Conservation (phyloP, 345 rosid species). For the Eucalyptus pauciflora region DNA sequence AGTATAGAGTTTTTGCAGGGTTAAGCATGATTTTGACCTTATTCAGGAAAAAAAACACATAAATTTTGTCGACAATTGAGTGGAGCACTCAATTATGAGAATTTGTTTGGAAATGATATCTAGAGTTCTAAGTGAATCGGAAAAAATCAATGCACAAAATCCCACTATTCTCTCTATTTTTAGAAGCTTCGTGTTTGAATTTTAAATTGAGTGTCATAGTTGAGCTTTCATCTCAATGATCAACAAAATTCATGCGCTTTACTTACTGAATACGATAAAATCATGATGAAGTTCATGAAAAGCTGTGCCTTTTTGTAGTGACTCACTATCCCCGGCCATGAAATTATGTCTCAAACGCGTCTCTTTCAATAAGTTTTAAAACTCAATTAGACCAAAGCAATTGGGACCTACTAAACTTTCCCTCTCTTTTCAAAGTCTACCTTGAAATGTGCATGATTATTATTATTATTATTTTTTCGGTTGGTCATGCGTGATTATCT, state of each 20-base stretch:
- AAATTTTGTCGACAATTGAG: background rate
- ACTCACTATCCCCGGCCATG: fast-evolving
- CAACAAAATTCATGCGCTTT: background rate
- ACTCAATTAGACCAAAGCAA: background rate
- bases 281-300: background rate
- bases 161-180: background rate
- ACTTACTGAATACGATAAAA: background rate
- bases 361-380: background rate
- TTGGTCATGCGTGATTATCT: background rate
- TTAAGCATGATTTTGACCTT: background rate
- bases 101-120: background rate
- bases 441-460: background rate
- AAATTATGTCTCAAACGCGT: background rate
- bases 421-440: background rate
- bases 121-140: background rate
- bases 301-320: background rate
- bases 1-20: background rate
- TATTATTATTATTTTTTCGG: background rate
- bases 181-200: background rate
- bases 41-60: background rate
- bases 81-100: background rate
- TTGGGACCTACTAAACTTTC: background rate
- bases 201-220: background rate
- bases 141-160: background rate
- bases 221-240: background rate